These are phyloP conservation scores for Plasmodium gaboni DNA, from an alignment of 169 alveolate species.

Conservation along the genomic window DNA sequence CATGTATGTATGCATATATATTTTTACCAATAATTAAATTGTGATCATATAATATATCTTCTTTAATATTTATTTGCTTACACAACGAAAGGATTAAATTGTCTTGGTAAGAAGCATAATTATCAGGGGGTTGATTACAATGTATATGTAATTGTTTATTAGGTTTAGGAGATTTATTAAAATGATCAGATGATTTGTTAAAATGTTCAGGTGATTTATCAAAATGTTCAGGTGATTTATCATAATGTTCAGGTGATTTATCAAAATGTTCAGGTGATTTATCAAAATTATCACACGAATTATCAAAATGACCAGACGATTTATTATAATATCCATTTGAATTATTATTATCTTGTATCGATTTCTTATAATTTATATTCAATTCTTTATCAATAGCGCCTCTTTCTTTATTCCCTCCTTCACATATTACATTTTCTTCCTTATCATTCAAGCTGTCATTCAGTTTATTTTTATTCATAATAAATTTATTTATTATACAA, in stretches of 20 bases:
- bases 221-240: too few relatives aligned
- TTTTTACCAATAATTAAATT: conserved; percentile 32
- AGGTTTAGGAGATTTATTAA: neutral
- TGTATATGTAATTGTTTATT: neutral
- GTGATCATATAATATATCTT: conserved; percentile 64
- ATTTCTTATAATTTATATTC: too few relatives aligned
- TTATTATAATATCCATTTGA: too few relatives aligned
- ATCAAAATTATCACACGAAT: too few relatives aligned
- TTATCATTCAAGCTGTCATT: neutral
- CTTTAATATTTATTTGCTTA: conserved; percentile 29
- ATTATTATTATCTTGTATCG: too few relatives aligned
- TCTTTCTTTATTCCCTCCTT: too few relatives aligned
- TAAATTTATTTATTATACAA: neutral
- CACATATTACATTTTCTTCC: neutral
- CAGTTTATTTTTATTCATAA: conserved; percentile 5
- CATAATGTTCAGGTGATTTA: too few relatives aligned
- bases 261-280: too few relatives aligned
- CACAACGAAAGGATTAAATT: conserved; percentile 32
- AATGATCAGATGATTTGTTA: neutral
- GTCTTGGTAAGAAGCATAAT: neutral
- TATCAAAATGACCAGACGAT: too few relatives aligned
- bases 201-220: neutral
- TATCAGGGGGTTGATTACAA: neutral
- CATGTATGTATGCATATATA: conserved; percentile 67
- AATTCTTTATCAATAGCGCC: too few relatives aligned